Base-by-base conservation (phyloP, 2,329 filamentous ascomycete genomes). In the Pseudocercospora ulei region DNA sequence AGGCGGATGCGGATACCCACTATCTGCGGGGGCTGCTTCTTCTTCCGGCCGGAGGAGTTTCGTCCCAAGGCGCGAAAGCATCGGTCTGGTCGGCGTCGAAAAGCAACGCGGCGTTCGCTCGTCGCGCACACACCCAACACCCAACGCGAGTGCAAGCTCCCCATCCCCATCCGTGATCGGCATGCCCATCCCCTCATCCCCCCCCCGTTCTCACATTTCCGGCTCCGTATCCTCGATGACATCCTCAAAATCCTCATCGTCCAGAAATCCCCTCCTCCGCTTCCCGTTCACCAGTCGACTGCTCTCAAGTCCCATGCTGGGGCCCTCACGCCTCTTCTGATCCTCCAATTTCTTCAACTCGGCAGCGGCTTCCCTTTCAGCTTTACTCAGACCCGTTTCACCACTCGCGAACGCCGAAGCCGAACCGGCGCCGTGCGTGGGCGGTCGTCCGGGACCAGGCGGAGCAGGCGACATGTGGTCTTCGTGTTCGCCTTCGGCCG, bases 261-360 rank as follows among this genome's bases (percentile, higher is more conserved):
- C 67, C 13, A 65, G 58, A 36, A 76, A 66, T 0, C 67, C 68
- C 40, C 56, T 52, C 40, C 68, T 64, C 18, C 72, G 63, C 45
- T 67, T 65, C 12, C 67, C 63, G 19, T 67, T 76, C 3, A 68
- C 72, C 4, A 77, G 56, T 13, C 63, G 67, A 25, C 66, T 66
- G 3, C 73, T 73, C 25, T 65, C 68, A 28, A 64, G 62, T 39
- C 73, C 72, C 49, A 76, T 61, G 0, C 67, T 70, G 3, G 68
- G 63, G 2, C 73, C 74, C 46, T 73, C 60, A 13, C 62, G 60
- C 33, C 60, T 61, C 53, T 75, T 75, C 43, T 66, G 66, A 27
- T 63, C 61, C 20, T 66, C 60, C 20, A 75, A 58, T 5, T 66
- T 67, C 59, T 69, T 67, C 12, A 69, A 56, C 38, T 66, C 62